These are phyloP conservation scores for Alternaria brassicicola DNA, from an alignment of 2,329 filamentous ascomycete genomes.

Conservation along the genomic window DNA sequence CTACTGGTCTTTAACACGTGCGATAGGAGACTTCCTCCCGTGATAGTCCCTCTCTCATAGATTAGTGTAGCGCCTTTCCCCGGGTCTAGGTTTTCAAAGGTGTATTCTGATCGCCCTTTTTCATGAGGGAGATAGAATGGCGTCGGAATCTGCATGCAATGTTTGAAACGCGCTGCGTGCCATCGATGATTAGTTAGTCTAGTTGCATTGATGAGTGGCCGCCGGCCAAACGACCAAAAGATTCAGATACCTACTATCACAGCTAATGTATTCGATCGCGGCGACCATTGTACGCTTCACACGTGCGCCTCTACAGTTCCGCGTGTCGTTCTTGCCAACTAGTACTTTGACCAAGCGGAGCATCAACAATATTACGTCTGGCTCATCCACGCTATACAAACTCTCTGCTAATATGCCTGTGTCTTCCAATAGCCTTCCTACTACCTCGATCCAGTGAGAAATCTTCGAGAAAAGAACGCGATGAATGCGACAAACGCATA, in stretches of 20 bases:
- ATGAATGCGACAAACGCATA: too few relatives aligned
- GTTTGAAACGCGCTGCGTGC: too few relatives aligned
- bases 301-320: conserved; percentile 23
- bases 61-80: too few relatives aligned
- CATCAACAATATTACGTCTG: neutral
- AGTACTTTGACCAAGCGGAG: conserved; percentile 24
- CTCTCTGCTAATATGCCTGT: conserved; percentile 22
- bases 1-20: too few relatives aligned
- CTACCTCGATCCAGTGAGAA: conserved; percentile 28
- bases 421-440: conserved; percentile 11
- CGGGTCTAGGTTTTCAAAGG: too few relatives aligned
- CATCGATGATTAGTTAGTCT: neutral
- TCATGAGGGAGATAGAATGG: too few relatives aligned
- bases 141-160: too few relatives aligned
- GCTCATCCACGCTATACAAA: conserved; percentile 24
- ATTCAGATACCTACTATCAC: conserved; percentile 25
- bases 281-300: conserved; percentile 30
- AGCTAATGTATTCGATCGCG: conserved; percentile 26
- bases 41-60: too few relatives aligned
- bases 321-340: conserved; percentile 26
- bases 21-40: too few relatives aligned
- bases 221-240: conserved; percentile 29
- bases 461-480: too few relatives aligned
- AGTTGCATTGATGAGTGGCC: conserved; percentile 16
- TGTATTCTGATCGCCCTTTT: too few relatives aligned